phyloP scores from a whole-genome alignment of 164 flowering plant species.

The Kingdonia uniflora region DNA sequence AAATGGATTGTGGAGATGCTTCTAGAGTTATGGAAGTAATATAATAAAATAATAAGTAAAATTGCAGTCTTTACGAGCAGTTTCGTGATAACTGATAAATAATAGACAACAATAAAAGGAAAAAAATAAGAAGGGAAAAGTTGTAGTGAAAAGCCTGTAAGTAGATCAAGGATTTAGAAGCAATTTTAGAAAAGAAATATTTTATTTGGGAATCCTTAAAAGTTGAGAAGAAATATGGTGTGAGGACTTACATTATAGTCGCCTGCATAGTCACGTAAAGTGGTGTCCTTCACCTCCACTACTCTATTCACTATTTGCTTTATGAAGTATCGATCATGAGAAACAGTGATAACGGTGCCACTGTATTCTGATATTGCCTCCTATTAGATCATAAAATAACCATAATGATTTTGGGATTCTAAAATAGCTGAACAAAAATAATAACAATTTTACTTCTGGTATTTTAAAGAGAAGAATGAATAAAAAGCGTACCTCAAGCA shows the following conservation, averaged over 20 bases:
- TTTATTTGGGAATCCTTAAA: too few species aligned
- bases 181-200: too few species aligned
- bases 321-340: conserved; percentile 92
- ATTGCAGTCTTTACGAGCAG: too few species aligned
- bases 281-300: conserved; percentile 69
- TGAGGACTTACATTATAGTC: conserved; percentile 74
- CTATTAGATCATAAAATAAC: conserved; percentile 26
- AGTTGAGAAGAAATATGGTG: too few species aligned
- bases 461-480: background rate
- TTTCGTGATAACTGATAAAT: too few species aligned
- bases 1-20: too few species aligned
- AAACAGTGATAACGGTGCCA: conserved; percentile 90
- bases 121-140: too few species aligned
- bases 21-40: too few species aligned
- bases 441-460: background rate
- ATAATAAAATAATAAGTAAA: too few species aligned
- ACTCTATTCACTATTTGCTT: conserved; percentile 94
- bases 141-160: too few species aligned
- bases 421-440: background rate
- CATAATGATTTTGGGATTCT: background rate
- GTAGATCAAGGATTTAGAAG: too few species aligned
- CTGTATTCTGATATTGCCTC: conserved; percentile 84
- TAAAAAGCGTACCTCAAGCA: conserved; percentile 77
- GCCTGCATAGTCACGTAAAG: conserved; percentile 80
- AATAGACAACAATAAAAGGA: too few species aligned